Base-by-base conservation (phyloP, 148 eudicot species). In the Heliosperma pusillum region DNA sequence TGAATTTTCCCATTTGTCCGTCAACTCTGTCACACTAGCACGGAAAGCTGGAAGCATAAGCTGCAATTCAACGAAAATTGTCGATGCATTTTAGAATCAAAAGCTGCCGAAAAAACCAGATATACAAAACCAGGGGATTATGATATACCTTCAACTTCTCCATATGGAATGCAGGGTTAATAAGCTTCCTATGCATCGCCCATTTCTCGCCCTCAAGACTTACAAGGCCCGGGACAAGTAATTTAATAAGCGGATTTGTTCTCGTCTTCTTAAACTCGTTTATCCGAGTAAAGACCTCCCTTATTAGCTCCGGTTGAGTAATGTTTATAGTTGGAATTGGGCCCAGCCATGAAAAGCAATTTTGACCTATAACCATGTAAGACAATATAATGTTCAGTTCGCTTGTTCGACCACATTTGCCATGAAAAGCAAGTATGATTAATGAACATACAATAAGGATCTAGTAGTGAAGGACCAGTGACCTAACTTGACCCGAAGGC, bases 141-240 rank as follows among this genome's bases (percentile, higher is more conserved):
- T 5, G 10, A 8, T 12, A 8, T 62, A 88, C 92, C 89, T 86
- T 89, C 56, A 89, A 55, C 75, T 87, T 89, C 70, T 87, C 88
- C 76, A 80, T 27, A 62, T 83, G 83, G 36, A 89, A 89, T 59
- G 89, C 89, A 0, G 92, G 89, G 71, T 67, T 75, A 70, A 89
- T 74, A 7, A 85, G 40, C 75, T 82, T 89, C 74, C 84, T 78
- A 47, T 86, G 89, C 62, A 53, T 74, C 0, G 78, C 81, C 88
- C 86, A 85, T 78, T 80, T 82, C 10, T 85, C 86, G 16, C 82
- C 88, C 69, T 89, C 89, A 0, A 82, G 78, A 30, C 69, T 55
- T 66, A 76, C 67, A 47, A 89, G 72, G 24, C 92, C 92, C 6
- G 84, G 78, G 1, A 71, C 55, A 16, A 89, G 66, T 19, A 75